Evolutionary conservation across 148 eudicot species (phyloP), one percentile per base, ranked within the genome.

Genomic region (Polygonum aviculare): DNA sequence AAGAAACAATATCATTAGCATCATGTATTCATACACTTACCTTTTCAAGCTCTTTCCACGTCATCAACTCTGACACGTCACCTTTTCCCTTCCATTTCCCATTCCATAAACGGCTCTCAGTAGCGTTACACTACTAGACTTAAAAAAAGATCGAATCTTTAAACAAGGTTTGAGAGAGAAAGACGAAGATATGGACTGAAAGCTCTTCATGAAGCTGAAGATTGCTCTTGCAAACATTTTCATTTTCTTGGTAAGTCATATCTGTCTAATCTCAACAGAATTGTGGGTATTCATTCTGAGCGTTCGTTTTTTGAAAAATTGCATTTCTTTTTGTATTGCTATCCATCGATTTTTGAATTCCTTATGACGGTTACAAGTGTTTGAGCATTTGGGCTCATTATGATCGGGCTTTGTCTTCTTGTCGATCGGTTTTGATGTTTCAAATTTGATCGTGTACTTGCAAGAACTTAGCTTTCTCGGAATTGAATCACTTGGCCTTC

Each of bases 181-280:
- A 15, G 45, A 47, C 78, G 76, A 79, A 69, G 47, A 77, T 77
- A 84, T 86, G 88, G 78, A 70, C 76, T 79, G 79, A 75, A 33
- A 7, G 36, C 55, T 41, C 54, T 48, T 31, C 18, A 74, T 54
- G 81, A 79, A 51, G 77, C 79, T 81, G 76, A 54, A 70, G 36
- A 78, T 74, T 72, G 60, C 49, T 70, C 51, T 65, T 22, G 67
- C 80, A 48, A 82, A 60, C 77, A 77, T 26, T 26, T 26, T 26
- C 31, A 26, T 26, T 67, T 38, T 67, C 15, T 7, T 38, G 72
- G 72, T 67, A 36, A 45, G 72, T 44, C 47, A 7, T 44, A 44
- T 1, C 10, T 67, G 45, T 5, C 41, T 14, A 15, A 60, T 60
- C 38, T 60, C 67, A 22, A 60, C 5, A 2, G 54, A 55, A 55